Evolutionary conservation across 2,329 filamentous ascomycete species (phyloP).

Genomic region (Gnomoniopsis smithogilvyi): DNA sequence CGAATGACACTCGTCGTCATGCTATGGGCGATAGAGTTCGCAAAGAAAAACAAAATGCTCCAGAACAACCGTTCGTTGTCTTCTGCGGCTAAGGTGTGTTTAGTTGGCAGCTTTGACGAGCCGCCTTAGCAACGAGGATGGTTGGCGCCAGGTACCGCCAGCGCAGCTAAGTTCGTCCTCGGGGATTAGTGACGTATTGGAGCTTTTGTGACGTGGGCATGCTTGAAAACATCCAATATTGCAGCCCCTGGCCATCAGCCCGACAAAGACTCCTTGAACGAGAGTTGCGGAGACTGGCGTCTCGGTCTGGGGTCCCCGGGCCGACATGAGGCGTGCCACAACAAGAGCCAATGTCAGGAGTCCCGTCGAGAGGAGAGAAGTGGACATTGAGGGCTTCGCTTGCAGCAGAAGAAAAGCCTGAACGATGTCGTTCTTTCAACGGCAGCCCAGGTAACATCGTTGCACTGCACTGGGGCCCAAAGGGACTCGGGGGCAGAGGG

Average conservation of each 20-base stretch:
- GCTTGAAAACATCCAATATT: neutral
- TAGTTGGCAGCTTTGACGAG: neutral
- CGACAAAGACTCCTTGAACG: neutral
- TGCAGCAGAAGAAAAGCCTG: neutral
- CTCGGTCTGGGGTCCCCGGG: neutral
- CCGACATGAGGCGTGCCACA: neutral
- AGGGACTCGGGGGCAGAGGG: neutral
- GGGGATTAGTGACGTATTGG: no score
- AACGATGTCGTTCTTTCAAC: neutral
- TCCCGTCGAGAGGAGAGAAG: no score
- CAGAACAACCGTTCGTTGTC: neutral
- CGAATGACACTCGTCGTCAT: neutral
- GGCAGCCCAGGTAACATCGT: neutral
- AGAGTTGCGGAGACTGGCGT: neutral
- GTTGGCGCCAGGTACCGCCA: no score
- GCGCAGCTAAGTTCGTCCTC: no score
- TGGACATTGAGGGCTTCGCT: neutral
- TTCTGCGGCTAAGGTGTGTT: neutral
- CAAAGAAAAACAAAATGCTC: neutral
- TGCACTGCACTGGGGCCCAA: constrained; percentile 5
- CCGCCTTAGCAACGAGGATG: no score
- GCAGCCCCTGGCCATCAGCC: no score
- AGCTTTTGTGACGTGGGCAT: neutral
- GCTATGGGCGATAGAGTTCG: neutral
- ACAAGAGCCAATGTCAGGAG: neutral